phyloP scores from a whole-genome alignment of 2,329 filamentous ascomycete genomes.

The Claviceps paspali region DNA sequence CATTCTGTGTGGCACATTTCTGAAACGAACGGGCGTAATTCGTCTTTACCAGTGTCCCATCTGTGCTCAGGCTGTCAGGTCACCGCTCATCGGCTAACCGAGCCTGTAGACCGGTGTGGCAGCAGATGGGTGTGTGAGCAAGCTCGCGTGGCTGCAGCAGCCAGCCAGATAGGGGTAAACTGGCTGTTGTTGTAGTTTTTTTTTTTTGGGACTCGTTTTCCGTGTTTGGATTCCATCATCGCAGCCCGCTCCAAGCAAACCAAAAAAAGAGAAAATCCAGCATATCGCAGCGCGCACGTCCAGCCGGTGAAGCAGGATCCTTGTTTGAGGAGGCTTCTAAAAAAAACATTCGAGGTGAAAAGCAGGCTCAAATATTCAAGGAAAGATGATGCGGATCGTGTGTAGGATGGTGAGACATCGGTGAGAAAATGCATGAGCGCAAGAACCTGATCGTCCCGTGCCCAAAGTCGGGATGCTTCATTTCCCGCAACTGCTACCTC shows the following conservation, averaged over 20 bases:
- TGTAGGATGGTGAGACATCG: constrained; percentile 4
- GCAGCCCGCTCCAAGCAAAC: background rate
- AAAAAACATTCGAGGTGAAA: background rate
- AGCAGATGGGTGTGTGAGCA: background rate
- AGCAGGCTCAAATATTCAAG: background rate
- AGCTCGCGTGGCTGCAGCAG: constrained; percentile 3
- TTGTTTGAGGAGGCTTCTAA: too few species aligned
- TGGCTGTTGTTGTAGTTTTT: background rate
- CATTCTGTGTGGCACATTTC: background rate
- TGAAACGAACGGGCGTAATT: background rate
- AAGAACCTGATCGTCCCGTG: background rate
- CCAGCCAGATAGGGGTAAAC: constrained; percentile 1
- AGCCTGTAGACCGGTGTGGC: constrained; percentile 6
- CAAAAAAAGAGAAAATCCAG: background rate
- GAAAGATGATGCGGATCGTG: background rate
- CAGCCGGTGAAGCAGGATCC: constrained; percentile 1
- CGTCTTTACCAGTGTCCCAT: background rate
- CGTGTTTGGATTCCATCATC: background rate
- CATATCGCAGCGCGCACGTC: background rate
- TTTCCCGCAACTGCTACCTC: background rate
- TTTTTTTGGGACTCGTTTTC: background rate
- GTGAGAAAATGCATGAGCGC: constrained; percentile 2
- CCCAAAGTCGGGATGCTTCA: background rate
- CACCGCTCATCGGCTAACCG: constrained; percentile 2
- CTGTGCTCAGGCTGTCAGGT: constrained; percentile 1